Base-by-base conservation (phyloP, 2,329 filamentous ascomycete genomes). In the Tolypocladium inflatum region DNA sequence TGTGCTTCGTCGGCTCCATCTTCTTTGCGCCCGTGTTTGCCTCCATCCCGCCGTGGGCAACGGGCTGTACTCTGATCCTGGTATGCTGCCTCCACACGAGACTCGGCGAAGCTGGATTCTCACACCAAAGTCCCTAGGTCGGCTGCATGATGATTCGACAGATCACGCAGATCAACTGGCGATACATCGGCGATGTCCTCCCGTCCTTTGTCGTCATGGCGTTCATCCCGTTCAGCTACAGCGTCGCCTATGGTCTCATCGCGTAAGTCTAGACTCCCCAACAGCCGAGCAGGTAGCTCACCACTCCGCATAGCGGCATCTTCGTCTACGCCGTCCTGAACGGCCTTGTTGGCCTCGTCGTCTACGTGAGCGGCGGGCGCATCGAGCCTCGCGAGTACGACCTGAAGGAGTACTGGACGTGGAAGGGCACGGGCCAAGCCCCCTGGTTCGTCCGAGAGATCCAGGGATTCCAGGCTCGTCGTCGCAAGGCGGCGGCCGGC, bases 21-120 rank as follows among this genome's bases (percentile, higher is more conserved):
- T 90, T 91, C 75, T 89, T 91, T 64, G 87, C 88, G 0, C 88
- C 88, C 0, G 86, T 91, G 37, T 88, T 91, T 63, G 87, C 88
- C 1, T 90, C 86, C 0, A 87, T 91, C 17, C 88, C 88, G 1
- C 87, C 88, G 0, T 91, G 87, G 87, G 88, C 88, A 1, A 91
- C 88, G 0, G 88, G 88, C 7, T 85, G 85, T 60, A 89, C 88
- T 0, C 76, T 91, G 13, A 78, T 91, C 63, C 76, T 91, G 63
- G 84, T 83, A 71, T 67, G 76, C 13, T 67, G 37, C 38, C 11
- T 10, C 13, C 7, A 11, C 4, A 1, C 23, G 2, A 13, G 3
- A n/a, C 1, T 2, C 10, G 13, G 21, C 19, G 9, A 11, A 13
- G 35, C 23, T 42, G 35, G 3, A 26, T 33, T 5, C 37, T 51